A percentile compares a stretch with the other conserved stretches of the same genome.
phyloP scores from a whole-genome alignment of 2,329 filamentous ascomycete species.

The Trichoderma sp. region DNA sequence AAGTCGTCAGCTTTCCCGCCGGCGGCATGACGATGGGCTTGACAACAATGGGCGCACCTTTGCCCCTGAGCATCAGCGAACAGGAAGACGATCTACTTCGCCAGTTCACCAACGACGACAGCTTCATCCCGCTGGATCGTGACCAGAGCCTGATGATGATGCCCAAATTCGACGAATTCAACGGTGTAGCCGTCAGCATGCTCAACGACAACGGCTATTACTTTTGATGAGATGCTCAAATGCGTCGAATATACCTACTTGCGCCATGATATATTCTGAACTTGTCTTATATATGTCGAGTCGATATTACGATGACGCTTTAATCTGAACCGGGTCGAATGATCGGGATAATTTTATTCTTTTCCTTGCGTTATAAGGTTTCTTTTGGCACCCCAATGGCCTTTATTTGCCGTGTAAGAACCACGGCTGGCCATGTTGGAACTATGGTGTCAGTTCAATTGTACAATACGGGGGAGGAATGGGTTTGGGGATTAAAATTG shows the following conservation, averaged over 20 bases:
- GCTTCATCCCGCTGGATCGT: conserved; percentile 44
- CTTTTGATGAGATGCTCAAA: conserved; percentile 46
- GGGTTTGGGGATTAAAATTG: conserved; percentile 16
- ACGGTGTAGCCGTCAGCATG: conserved; percentile 49
- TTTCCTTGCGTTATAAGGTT: not conserved
- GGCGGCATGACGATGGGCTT: conserved; percentile 35
- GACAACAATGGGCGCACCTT: conserved; percentile 34
- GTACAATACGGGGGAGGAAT: conserved; percentile 20
- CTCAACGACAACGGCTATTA: conserved; percentile 52
- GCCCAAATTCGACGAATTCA: conserved; percentile 55
- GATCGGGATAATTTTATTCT: conserved; percentile 20
- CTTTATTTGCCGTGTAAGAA: not conserved
- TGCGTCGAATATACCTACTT: not conserved
- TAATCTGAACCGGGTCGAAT: conserved; percentile 18
- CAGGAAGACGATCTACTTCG: conserved; percentile 46
- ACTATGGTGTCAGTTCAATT: conserved; percentile 18
- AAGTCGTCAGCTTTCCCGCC: conserved; percentile 32
- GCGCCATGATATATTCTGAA: not conserved
- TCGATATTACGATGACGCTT: conserved; percentile 5
- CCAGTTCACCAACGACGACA: conserved; percentile 44
- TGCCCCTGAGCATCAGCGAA: conserved; percentile 36
- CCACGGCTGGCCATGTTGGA: conserved; percentile 13
- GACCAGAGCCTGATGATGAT: conserved; percentile 50
- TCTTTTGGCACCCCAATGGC: conserved; percentile 3
- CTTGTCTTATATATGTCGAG: conserved; percentile 13